Base-by-base conservation (phyloP, 2,329 filamentous ascomycete genomes). In the Coniosporium tulheliwenetii region DNA sequence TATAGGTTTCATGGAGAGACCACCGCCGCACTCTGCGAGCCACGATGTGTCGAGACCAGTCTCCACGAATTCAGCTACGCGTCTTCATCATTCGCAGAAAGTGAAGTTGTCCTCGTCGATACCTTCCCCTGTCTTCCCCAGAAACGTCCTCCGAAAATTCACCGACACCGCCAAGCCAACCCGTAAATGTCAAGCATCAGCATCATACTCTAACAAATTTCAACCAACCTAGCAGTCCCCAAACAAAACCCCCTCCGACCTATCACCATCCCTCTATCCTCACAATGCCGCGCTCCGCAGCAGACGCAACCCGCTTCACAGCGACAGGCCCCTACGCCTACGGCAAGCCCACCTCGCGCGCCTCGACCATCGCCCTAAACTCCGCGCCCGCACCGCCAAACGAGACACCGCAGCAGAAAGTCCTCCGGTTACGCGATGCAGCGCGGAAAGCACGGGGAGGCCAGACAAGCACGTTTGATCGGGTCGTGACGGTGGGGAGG, bases 231-330 rank as follows among this genome's bases (percentile, higher is more conserved):
- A 13, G 5, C 8, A 15, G 15, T 15, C 5, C 13, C n/a, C 19
- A 37, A 12, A 8, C 13, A 16, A 5, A 5, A n/a, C n/a, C n/a
- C n/a, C n/a, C 19, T 15, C 36, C 12, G 8, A n/a, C 8, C 13
- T n/a, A n/a, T 37, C 19, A n/a, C 36, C 10, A n/a, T 8, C 36
- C 8, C 19, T 7, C 8, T 29, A n/a, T 8, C 29, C 37, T 34
- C 43, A 58, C 16, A 36, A 67, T 67, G 65, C 71, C 80, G 45
- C 79, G 81, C 56, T 83, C 76, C 63, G 78, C 82, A 57, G 75
- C 75, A 52, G 83, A 87, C 59, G 83, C 84, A 49, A 91, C 84
- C 52, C 79, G 82, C 56, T 91, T 83, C 61, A 83, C 79, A 12
- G 65, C 77, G 19, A 81, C 76, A 13, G 75, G 71, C 45, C 77